Evolutionary conservation across 768 basidiomycete species (phyloP), one percentile per base, ranked within the genome.

Genomic region (Boletus vermiculosoides): DNA sequence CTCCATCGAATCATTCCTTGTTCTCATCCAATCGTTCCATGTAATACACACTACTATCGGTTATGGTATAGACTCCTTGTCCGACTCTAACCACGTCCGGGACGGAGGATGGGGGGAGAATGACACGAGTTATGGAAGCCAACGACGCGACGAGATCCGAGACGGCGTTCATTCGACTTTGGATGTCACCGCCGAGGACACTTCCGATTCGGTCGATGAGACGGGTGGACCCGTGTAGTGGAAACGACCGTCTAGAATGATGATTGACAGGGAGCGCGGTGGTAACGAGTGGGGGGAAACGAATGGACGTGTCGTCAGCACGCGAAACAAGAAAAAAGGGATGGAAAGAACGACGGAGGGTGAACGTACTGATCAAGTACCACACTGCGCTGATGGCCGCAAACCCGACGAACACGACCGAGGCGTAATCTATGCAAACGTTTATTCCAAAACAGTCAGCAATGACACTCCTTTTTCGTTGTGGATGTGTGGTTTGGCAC

Each of bases 331-430:
- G 9, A 31, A 9, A n/a, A n/a, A n/a, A n/a, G n/a, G n/a, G n/a
- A 9, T 30, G 2, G 1, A 31, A 31, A 11, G 31, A 12, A 31
- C 3, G 8, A 40, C 8, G 9, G 0, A 10, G 39, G 23, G 31
- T 4, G 12, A 25, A 78, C 81, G 41, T 58, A 84, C 83, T 77
- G 56, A 83, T 77, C 31, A 78, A 46, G 60, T 87, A 88, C 86
- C 85, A 88, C 25, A 77, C 71, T 0, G 77, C 81, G 50, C 84
- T 85, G 33, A 87, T 77, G 16, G 72, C 57, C 1, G 73, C 82
- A 58, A 88, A 87, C 4, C 82, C 85, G 40, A 84, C 80, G 56
- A 86, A 87, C 16, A 87, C 84, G 15, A 83, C 85, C 10, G 82
- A 81, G 12, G 85, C 85, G 57, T 85, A 86, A 70, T 88, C 86